Evolutionary conservation across 1,284 basidiomycete species (phyloP).

Genomic region (Trichosporon coremiiforme): DNA sequence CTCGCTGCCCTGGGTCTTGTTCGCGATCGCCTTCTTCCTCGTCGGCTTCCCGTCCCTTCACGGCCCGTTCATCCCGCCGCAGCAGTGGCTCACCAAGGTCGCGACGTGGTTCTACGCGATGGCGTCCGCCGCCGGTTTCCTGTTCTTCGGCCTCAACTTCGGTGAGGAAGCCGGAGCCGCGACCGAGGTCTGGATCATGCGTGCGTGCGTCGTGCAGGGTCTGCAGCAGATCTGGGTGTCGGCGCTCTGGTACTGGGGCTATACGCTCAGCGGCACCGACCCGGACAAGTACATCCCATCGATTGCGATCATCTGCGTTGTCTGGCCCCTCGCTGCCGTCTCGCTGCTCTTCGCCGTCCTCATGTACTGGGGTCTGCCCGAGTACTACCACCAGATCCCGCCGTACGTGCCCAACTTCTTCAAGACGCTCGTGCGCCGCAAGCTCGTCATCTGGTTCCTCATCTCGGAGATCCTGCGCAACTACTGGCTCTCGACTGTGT

Average conservation of each 20-base stretch:
- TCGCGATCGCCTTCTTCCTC: slow-evolving; percentile 81
- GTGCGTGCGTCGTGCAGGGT: slow-evolving; percentile 87
- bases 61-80: slow-evolving; percentile 64
- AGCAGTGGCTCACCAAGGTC: slow-evolving; percentile 68
- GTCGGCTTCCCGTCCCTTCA: slow-evolving; percentile 81
- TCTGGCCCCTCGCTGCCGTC: slow-evolving; percentile 78
- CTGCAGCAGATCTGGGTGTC: slow-evolving; percentile 90
- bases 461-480: slow-evolving; percentile 83
- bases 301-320: slow-evolving; percentile 64
- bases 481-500: slow-evolving; percentile 84
- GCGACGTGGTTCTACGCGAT: slow-evolving; percentile 86
- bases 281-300: slow-evolving; percentile 50
- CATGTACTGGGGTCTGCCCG: slow-evolving; percentile 80
- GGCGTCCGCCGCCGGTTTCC: slow-evolving; percentile 83
- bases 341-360: slow-evolving; percentile 76
- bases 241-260: slow-evolving; percentile 92
- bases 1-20: slow-evolving; percentile 84
- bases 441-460: slow-evolving; percentile 89
- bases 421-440: slow-evolving; percentile 80
- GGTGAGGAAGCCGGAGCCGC: slow-evolving; percentile 93
- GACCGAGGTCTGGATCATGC: slow-evolving; percentile 84
- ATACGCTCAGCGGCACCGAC: slow-evolving; percentile 65
- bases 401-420: slow-evolving; percentile 90
- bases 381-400: slow-evolving; percentile 64
- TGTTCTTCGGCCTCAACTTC: slow-evolving; percentile 92